Evolutionary conservation across 495 filamentous ascomycete genomes (phyloP), one percentile per base, ranked within the genome.

Genomic region (Bombardia bombarda): DNA sequence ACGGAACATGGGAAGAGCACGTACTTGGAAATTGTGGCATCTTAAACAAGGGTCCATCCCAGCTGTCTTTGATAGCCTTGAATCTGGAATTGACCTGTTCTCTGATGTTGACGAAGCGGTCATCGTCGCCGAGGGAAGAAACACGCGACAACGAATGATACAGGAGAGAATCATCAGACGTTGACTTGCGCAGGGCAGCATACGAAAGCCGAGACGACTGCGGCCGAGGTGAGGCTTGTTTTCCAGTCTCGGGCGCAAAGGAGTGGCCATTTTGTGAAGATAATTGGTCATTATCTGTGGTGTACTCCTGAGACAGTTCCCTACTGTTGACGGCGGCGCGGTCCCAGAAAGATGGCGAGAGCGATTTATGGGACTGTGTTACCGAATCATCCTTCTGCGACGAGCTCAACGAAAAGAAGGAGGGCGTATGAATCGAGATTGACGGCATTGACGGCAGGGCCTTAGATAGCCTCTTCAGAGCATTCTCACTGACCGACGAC

Each of bases 11-110:
- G n/a, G n/a, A 70, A n/a, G 9, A 10, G n/a, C 0, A 38, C 59
- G 20, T 55, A 52, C 80, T 77, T 2, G 81, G 78, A 42, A 90
- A 66, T 47, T 74, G 70, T 10, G 78, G 80, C 47, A 85, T 55
- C 40, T 78, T 81, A 59, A 88, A 86, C 44, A 74, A 86, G 9
- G 82, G 70, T 33, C 59, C 80, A 54, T 90, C 90, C 46, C 82
- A 77, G 58, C 80, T 93, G 56, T 97, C 90, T 53, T 79, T 83
- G 61, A 97, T 92, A 2, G 90, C 90, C 65, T 94, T 95, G 51
- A 92, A 67, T 22, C 90, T 76, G 43, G 84, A 86, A 51, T 96
- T 97, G 42, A 87, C 82, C 55, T 86, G 80, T 38, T 80, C 76
- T 34, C 82, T 77, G 6, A 93, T 77, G 63, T 90, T 71, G 38